Base-by-base conservation (phyloP, 2,329 filamentous ascomycete species). In the Fonsecaea multimorphosa region DNA sequence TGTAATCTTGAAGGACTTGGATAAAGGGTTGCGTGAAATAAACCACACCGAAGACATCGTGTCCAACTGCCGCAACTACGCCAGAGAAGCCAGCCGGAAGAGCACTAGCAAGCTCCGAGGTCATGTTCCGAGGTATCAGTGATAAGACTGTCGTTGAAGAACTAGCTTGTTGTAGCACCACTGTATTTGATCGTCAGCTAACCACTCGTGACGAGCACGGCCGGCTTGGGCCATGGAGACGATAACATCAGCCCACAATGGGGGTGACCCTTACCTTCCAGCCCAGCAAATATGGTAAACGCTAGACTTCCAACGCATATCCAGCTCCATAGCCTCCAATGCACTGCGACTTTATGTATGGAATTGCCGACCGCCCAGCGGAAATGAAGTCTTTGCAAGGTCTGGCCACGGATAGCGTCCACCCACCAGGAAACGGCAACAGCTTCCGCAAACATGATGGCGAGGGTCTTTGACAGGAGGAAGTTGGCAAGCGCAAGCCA, bases 11-110 rank as follows among this genome's bases (percentile, higher is more conserved):
- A 27, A 58, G 44, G n/a, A 63, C 49, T 36, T 63, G 32, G 31
- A 52, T 57, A 52, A 63, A 63, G 12, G 38, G 34, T 1, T 54
- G 36, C 3, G 53, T 63, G 29, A 51, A 51, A 53, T 63, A 63
- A 16, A 52, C 54, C 11, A 46, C 40, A 3, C 38, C 38, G 22
- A 58, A 52, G n/a, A 9, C 22, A 24, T 63, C 61, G 54, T 63
- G 61, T 6, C 31, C 44, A 3, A 14, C 36, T 22, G 44, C 53
- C 14, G 61, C 53, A 8, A 49, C 24, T 0, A 63, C 61, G 3
- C 61, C 61, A 1, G 61, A 63, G 11, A 63, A 63, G 2, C 61
- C 61, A 24, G 53, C 61, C 3, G 61, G 61, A 36, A 63, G 31
- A 19, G 54, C 22, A n/a, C 19, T 27, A 27, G 53, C 54, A n/a